Evolutionary conservation across 768 basidiomycete genomes (phyloP).

Genomic region (Lactarius hatsudake): DNA sequence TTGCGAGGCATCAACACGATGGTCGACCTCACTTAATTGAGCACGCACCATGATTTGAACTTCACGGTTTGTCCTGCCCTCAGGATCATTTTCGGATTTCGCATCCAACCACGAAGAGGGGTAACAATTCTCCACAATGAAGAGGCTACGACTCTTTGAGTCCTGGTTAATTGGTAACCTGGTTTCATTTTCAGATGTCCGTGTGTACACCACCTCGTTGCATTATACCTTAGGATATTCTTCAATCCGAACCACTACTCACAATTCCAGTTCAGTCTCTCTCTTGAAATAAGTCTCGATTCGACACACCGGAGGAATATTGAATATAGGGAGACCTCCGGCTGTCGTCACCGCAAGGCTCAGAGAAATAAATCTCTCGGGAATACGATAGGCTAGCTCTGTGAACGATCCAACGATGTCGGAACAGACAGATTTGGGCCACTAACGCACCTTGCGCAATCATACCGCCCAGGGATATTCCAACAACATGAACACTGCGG

Average conservation of each 20-base stretch:
- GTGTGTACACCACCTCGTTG: too few species aligned
- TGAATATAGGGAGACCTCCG: slow-evolving; percentile 54
- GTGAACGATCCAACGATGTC: background rate
- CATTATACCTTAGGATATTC: slow-evolving; percentile 9
- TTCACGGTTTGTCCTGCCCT: too few species aligned
- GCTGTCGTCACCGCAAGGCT: slow-evolving; percentile 68
- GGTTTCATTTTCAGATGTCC: too few species aligned
- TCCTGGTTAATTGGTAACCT: too few species aligned
- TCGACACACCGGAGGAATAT: slow-evolving; percentile 58
- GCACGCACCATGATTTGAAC: slow-evolving; percentile 36
- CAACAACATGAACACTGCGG: slow-evolving; percentile 65
- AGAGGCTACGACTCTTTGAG: too few species aligned
- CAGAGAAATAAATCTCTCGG: slow-evolving; percentile 64
- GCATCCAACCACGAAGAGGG: too few species aligned
- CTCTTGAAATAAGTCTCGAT: background rate
- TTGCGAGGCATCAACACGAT: slow-evolving; percentile 31
- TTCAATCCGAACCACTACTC: slow-evolving; percentile 29
- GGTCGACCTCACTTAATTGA: background rate
- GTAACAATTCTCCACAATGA: too few species aligned
- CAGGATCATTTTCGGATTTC: too few species aligned
- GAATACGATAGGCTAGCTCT: slow-evolving; percentile 70
- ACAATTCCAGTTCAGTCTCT: background rate
- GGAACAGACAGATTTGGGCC: background rate
- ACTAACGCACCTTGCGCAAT: slow-evolving; percentile 63
- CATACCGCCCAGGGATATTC: slow-evolving; percentile 81